Evolutionary conservation across 768 basidiomycete genomes (phyloP), one percentile per base, ranked within the genome.

Genomic region (Amanita pseudoporphyria): DNA sequence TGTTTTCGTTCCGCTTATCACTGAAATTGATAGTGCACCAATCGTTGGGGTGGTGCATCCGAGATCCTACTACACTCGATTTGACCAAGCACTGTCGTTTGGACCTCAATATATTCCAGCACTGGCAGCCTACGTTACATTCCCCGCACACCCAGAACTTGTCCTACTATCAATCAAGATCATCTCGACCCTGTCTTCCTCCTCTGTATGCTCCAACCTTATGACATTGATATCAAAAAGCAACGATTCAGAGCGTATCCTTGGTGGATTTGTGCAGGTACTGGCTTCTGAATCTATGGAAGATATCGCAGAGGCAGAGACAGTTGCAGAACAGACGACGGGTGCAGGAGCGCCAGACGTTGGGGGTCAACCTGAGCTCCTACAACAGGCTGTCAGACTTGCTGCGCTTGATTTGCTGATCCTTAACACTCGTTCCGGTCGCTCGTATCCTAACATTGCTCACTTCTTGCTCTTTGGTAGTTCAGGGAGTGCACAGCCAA

Each of bases 401-500:
- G 80, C 86, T 0, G 81, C 88, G 4, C 77, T 98, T 42, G 83
- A 94, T 53, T 68, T 98, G 9, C 72, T 98, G 47, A 78, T 90
- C 36, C 79, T 79, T 51, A 87, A 84, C 52, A 92, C 92, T 0
- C 68, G 75, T n/a, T 62, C 67, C 0, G 73, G 70, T 38, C 66
- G 75, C 7, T 65, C 78, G 0, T 88, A 80, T 56, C 92, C 93
- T 5, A 96, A 93, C 57, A 59, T 95, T 16, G 86, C 87, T 0
- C 93, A 96, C 64, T 87, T 89, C 67, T 68, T 97, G 9, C 73
- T 96, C 18, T 88, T 94, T 57, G 86, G 87, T 18, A 69, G 74
- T 3, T 62, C 72, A 1, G 71, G 71, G n/a, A 67, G 68, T 6
- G 78, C 82, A 24, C 71, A 82, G 49, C 77, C 78, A 49, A 82